Conservation (phyloP, 2,329 filamentous ascomycete genomes). For the Pestalotiopsis sp. region DNA sequence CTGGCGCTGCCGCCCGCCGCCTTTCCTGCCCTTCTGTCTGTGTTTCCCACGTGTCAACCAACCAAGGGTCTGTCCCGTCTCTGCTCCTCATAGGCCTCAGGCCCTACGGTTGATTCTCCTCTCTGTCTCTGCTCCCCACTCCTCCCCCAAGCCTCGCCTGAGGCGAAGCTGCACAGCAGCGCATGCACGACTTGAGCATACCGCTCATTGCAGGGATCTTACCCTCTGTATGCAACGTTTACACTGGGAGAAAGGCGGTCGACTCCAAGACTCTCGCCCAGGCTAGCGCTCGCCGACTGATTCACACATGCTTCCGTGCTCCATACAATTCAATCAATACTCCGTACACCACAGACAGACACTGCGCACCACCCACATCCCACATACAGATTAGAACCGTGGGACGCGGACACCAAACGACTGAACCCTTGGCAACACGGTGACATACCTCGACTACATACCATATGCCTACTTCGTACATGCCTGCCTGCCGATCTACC, state of each 20-base stretch:
- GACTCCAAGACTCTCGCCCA: not conserved
- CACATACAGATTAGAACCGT: not conserved
- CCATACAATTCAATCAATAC: not conserved
- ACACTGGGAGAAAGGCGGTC: constrained; percentile 16
- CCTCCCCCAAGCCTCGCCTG: constrained; percentile 1
- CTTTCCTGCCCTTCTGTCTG: not conserved
- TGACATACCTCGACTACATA: not conserved
- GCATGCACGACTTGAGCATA: constrained; percentile 8
- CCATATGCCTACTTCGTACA: not conserved
- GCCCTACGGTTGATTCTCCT: not conserved
- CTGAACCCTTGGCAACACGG: not conserved
- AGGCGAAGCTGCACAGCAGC: constrained; percentile 15
- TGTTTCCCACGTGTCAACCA: constrained; percentile 1
- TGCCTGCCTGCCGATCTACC: not conserved
- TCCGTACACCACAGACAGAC: not conserved
- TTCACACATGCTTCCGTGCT: not conserved
- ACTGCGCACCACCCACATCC: not conserved
- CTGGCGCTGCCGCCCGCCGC: constrained; percentile 1
- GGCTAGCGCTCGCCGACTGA: constrained; percentile 8
- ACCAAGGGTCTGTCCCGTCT: not conserved
- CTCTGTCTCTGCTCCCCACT: not conserved
- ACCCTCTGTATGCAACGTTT: constrained; percentile 14
- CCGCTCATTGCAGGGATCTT: constrained; percentile 16
- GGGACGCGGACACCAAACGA: not conserved
- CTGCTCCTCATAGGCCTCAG: not conserved